Conservation (phyloP, 148 eudicot species). For the Rhododendron griersonianum region DNA sequence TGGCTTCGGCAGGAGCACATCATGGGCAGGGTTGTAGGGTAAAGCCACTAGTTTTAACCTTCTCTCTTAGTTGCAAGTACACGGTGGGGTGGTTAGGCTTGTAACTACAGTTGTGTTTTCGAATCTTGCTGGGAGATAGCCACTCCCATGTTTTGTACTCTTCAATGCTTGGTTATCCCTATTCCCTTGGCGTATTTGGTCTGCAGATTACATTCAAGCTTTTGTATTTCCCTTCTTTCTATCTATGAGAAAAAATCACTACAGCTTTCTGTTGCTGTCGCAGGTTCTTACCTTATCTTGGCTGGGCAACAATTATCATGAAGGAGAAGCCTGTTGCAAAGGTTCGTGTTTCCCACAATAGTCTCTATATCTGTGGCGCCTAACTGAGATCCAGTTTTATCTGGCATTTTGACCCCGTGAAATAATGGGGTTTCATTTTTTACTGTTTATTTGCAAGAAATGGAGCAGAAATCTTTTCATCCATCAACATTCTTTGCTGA, state of each 20-base stretch:
- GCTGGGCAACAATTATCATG: conserved; percentile 70
- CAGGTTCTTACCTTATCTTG: conserved; percentile 66
- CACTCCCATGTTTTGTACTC: neutral
- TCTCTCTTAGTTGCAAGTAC: neutral
- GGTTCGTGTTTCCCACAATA: conserved; percentile 22
- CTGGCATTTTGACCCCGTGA: neutral
- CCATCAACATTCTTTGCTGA: neutral
- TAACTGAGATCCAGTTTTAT: neutral
- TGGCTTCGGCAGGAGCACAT: too few species aligned
- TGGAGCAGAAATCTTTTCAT: neutral
- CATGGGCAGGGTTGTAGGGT: too few species aligned
- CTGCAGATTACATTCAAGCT: neutral
- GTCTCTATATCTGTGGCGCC: neutral
- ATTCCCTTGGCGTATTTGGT: neutral
- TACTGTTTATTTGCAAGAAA: neutral
- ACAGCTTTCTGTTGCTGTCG: neutral
- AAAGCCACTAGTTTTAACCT: too few species aligned
- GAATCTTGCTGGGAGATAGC: neutral
- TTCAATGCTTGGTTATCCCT: neutral
- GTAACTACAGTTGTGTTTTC: neutral
- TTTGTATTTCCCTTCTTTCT: neutral
- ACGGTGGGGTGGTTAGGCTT: neutral
- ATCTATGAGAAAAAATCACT: neutral
- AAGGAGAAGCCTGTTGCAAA: conserved; percentile 53
- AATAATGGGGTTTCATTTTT: neutral